Percentiles rank a stretch among this genome's conserved stretches.
phyloP scores from a whole-genome alignment of 495 filamentous ascomycete species.

The Filosporella fistucella region DNA sequence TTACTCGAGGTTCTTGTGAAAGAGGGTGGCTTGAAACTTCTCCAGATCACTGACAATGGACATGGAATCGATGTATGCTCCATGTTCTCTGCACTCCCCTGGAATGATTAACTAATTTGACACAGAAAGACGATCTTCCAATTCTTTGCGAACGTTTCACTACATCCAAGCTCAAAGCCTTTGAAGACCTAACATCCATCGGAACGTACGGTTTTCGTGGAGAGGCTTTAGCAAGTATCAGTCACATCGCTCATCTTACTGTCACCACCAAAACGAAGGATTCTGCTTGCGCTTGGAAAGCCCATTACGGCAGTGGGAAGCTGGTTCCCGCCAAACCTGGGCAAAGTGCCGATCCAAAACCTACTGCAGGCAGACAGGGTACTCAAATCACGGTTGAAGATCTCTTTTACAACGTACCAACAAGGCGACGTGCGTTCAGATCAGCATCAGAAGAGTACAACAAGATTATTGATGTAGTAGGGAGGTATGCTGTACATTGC shows the following conservation, averaged over 20 bases:
- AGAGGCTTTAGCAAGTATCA: conserved; percentile 96
- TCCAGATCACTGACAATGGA: conserved; percentile 98
- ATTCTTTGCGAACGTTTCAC: conserved; percentile 97
- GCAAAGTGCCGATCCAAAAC: conserved; percentile 81
- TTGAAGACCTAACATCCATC: conserved; percentile 90
- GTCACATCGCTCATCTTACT: conserved; percentile 93
- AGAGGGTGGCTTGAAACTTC: conserved; percentile 92
- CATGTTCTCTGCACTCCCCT: background rate
- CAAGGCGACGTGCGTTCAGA: conserved; percentile 81
- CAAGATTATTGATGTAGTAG: conserved; percentile 94
- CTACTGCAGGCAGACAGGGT: conserved; percentile 84
- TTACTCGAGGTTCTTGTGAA: conserved; percentile 88
- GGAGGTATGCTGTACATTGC: conserved; percentile 94
- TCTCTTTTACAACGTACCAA: conserved; percentile 94
- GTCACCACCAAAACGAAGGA: conserved; percentile 92
- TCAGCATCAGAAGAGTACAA: conserved; percentile 94
- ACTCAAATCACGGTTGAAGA: conserved; percentile 98
- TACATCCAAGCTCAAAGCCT: conserved; percentile 91
- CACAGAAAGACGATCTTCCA: conserved; percentile 79
- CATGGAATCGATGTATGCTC: conserved; percentile 83
- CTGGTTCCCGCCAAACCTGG: conserved; percentile 87
- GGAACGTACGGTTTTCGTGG: conserved; percentile 96
- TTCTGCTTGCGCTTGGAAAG: conserved; percentile 84
- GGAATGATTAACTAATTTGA: conserved; percentile 12
- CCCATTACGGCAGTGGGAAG: conserved; percentile 81